Conservation (phyloP, 2,329 filamentous ascomycete species). For the Talaromyces marneffei region DNA sequence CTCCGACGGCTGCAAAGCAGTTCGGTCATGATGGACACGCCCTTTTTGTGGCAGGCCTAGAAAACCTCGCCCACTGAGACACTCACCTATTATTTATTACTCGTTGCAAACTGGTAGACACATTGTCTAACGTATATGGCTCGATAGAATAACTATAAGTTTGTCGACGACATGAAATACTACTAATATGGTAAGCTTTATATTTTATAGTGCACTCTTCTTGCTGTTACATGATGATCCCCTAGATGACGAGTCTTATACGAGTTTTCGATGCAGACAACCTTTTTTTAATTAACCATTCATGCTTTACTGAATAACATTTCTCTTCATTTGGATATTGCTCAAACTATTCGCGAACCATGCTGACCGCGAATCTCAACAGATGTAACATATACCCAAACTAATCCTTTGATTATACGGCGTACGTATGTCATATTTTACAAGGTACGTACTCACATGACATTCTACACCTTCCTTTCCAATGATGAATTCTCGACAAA, state of each 20-base stretch:
- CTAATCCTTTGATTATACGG: neutral
- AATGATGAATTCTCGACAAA: conserved; percentile 75
- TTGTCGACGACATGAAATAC: neutral
- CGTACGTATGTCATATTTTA: neutral
- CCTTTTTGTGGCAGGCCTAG: conserved; percentile 92
- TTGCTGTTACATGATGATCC: conserved; percentile 43
- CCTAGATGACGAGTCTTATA: conserved; percentile 63
- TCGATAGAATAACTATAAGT: neutral
- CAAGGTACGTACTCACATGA: conserved; percentile 24
- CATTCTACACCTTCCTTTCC: conserved; percentile 19
- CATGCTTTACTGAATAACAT: conserved; percentile 50
- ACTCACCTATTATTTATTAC: neutral
- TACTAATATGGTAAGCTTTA: conserved; percentile 9
- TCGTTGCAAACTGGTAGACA: neutral
- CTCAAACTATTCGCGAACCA: neutral
- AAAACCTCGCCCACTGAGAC: conserved; percentile 98
- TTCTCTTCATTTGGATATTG: conserved; percentile 10
- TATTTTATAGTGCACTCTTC: conserved; percentile 13
- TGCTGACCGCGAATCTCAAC: conserved; percentile 19
- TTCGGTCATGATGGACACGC: conserved; percentile 75
- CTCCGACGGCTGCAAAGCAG: conserved; percentile 65
- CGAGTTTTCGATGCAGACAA: conserved; percentile 58
- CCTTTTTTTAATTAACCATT: conserved; percentile 50
- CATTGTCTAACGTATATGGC: neutral
- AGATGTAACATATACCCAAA: neutral